phyloP scores from a whole-genome alignment of 164 flowering plant genomes.

The Stephania yunnanensis region DNA sequence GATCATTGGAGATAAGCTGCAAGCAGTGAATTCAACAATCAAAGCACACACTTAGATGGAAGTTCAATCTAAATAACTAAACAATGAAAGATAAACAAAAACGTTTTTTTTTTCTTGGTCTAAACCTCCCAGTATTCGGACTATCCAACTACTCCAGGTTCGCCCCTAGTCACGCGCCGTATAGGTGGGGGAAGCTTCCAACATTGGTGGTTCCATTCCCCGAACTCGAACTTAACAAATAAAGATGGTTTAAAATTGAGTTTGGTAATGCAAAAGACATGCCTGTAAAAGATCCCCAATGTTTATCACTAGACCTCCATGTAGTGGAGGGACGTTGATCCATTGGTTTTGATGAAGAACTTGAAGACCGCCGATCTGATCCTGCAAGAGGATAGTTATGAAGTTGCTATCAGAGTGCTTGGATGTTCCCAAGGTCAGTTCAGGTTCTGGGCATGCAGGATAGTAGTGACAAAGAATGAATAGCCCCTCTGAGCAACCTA shows the following conservation, averaged over 20 bases:
- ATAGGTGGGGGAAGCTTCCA: too few relatives aligned
- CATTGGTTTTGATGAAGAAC: constrained; percentile 18
- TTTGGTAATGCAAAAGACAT: not conserved
- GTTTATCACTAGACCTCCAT: constrained; percentile 24
- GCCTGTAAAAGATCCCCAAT: constrained; percentile 25
- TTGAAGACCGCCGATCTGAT: constrained; percentile 25
- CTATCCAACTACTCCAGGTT: too few relatives aligned
- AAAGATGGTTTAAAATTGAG: too few relatives aligned
- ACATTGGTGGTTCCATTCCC: too few relatives aligned
- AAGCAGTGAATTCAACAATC: not conserved
- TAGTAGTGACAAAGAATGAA: constrained; percentile 10
- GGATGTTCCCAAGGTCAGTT: constrained; percentile 18
- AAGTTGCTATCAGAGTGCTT: constrained; percentile 28
- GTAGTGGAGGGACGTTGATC: constrained; percentile 24
- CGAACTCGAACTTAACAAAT: too few relatives aligned
- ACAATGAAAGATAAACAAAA: too few relatives aligned
- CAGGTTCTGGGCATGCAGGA: constrained; percentile 28
- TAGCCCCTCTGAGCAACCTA: constrained; percentile 21
- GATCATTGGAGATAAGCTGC: constrained; percentile 25
- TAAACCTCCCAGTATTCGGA: too few relatives aligned
- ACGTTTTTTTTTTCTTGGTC: too few relatives aligned
- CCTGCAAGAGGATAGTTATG: constrained; percentile 25
- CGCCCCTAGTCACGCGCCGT: too few relatives aligned
- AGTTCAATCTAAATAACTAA: too few relatives aligned
- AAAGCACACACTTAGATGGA: not conserved